Base-by-base conservation (phyloP, 2,329 filamentous ascomycete species). In the Epichloe sibirici region DNA sequence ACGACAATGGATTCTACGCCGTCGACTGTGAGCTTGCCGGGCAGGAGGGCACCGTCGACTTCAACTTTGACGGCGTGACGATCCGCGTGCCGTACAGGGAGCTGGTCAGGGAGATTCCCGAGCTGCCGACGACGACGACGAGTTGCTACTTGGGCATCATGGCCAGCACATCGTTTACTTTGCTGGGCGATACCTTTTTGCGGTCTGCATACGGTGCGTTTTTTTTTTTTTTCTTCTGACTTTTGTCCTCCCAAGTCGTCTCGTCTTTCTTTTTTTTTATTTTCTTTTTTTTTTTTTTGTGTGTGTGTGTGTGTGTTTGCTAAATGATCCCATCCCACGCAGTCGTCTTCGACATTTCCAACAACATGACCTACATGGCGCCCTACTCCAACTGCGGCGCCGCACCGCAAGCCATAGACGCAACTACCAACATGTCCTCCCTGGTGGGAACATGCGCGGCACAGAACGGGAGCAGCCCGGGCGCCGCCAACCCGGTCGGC, bases 161-260 rank as follows among this genome's bases (percentile, higher is more conserved):
- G 56, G 67, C 72, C 8, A 76, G 69, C 57, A 62, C 68, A 6
- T 66, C 69, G 31, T 78, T 77, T 57, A 65, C 69, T 12, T 62
- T 79, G n/a, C 64, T 79, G 11, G 76, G 76, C 7, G 76, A 79
- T 57, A 77, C 75, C 1, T 75, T 79, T 79, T 62, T 79, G 55
- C 70, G 76, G 31, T 76, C 73, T 11, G 74, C 73, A 4, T 79
- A 79, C 57, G 68, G 73, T 76, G 54, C 31, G 66, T 62, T 1
- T 7, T 43, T 21, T 21, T 21, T 21, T 2, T 2, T 37, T 21
- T 2, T 2, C 40, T 2, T 47, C n/a, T 25, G 15, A 31, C 9
- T 31, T 31, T 8, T 11, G 31, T 31, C 31, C 31, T 31, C 31
- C 28, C 31, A 31, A 31, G 9, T 31, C 17, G 17, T 11, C 3